Base-by-base conservation (phyloP, 75 land plant species). In the Isoetes taiwanensis region DNA sequence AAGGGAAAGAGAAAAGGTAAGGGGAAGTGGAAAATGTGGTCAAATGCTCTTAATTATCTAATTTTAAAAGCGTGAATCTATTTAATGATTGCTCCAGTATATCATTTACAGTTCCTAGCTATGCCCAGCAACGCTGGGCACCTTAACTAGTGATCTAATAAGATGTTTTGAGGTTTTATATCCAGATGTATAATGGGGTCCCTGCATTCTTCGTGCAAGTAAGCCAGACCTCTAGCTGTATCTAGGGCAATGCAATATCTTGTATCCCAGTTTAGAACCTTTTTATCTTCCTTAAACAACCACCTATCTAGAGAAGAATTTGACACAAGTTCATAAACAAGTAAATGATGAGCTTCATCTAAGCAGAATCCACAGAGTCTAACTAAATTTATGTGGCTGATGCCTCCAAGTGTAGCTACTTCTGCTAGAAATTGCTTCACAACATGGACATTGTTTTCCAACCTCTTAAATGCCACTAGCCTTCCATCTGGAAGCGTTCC, bases 141-240 rank as follows among this genome's bases (percentile, higher is more conserved):
- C n/a, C n/a, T n/a, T n/a, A 53, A 76, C 30, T 81, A 76, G 0
- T 53, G 34, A 57, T 72, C 84, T 16, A 87, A 78, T 16, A 87
- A 55, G 43, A 87, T 76, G 56, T 87, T 87, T 65, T 84, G 83
- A 24, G 94, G 94, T 76, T 87, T 87, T 21, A 87, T 58, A 56
- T 87, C 94, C 3, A 88, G 88, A 54, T 87, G 94, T 23, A 87
- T 68, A 48, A 87, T 76, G 17, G 85, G 89, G 2, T 81, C 84
- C 24, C 84, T 81, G 61, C 94, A 84, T 9, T 67, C 68, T 12
- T 62, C 35, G 33, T 87, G 94, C 58, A 87, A 59, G 40, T 78
- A 87, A 24, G 41, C 67, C 16, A 87, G 69, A 0, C 77, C 84
- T 12, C 61, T 68, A 0, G 80, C 81, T n/a, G 78, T 76, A 53